Evolutionary conservation across 1,139 yeast genomes (phyloP).

Genomic region (Pichia sp.): DNA sequence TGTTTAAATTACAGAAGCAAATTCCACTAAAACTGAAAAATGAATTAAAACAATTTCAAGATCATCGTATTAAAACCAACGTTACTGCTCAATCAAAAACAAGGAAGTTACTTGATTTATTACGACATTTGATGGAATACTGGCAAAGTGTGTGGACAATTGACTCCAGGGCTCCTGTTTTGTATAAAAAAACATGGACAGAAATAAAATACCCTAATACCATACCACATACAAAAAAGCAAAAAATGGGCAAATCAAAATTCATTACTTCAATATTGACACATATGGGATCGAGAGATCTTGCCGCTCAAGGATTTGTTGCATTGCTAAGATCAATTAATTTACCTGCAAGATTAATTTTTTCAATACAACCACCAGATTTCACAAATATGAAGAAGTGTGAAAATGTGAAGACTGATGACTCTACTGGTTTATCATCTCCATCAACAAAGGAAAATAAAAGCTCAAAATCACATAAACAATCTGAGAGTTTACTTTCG

Average conservation of each 20-base stretch:
- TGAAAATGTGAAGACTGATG: constrained; percentile 8
- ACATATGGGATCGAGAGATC: constrained; percentile 66
- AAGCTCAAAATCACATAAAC: constrained; percentile 1
- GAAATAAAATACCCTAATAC: constrained; percentile 34
- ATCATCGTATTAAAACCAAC: constrained; percentile 14
- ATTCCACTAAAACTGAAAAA: constrained; percentile 43
- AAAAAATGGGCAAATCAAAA: constrained; percentile 27
- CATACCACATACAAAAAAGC: constrained; percentile 2
- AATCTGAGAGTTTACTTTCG: not conserved
- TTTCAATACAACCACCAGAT: constrained; percentile 88
- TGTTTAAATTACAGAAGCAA: constrained; percentile 34
- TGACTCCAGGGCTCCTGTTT: constrained; percentile 30
- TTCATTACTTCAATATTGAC: constrained; percentile 39
- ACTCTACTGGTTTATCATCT: not conserved
- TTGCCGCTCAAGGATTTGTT: constrained; percentile 86
- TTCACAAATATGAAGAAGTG: constrained; percentile 42
- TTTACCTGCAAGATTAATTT: constrained; percentile 65
- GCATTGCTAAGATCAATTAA: constrained; percentile 66
- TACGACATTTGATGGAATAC: constrained; percentile 53
- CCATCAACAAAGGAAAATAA: not conserved
- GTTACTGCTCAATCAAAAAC: constrained; percentile 45
- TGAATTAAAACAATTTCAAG: constrained; percentile 29
- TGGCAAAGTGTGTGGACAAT: constrained; percentile 58
- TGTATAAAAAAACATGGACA: constrained; percentile 54
- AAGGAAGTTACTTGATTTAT: constrained; percentile 67